Conservation (phyloP, 306 rosid genomes). For the Myrica gale region DNA sequence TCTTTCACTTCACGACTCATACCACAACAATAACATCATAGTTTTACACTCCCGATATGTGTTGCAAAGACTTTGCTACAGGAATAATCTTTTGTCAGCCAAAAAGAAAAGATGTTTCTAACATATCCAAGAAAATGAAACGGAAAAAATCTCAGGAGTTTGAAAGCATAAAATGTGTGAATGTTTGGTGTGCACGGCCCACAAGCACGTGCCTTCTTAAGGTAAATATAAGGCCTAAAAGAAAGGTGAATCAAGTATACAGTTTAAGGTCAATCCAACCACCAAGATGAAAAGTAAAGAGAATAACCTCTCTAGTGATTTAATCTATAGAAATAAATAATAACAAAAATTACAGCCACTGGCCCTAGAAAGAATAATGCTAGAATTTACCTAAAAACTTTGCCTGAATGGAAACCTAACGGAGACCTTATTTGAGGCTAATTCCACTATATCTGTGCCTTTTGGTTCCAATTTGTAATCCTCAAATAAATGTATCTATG, state of each 20-base stretch:
- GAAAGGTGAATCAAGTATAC: not conserved
- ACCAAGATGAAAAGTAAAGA: constrained; percentile 1
- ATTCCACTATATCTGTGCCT: not conserved
- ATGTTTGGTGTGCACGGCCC: not conserved
- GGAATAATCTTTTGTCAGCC: not conserved
- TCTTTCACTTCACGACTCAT: not conserved
- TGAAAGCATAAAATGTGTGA: not conserved
- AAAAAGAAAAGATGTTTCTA: not conserved
- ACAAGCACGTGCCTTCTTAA: not conserved
- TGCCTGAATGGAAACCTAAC: constrained; percentile 8
- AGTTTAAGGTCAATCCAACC: not conserved
- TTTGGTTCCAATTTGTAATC: not conserved
- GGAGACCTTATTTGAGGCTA: not conserved
- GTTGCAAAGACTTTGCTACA: not conserved
- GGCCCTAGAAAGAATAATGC: not conserved
- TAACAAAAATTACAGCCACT: not conserved
- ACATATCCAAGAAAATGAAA: not conserved
- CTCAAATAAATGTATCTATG: not conserved
- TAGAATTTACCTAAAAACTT: not conserved
- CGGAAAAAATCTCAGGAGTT: not conserved
- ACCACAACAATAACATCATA: not conserved
- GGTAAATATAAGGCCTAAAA: not conserved
- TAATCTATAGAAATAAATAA: not conserved
- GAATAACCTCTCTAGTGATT: not conserved
- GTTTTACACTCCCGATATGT: not conserved